These are phyloP conservation scores for Cylindrodendrum hubeiense DNA, from an alignment of 2,329 filamentous ascomycete genomes.

Conservation along the genomic window DNA sequence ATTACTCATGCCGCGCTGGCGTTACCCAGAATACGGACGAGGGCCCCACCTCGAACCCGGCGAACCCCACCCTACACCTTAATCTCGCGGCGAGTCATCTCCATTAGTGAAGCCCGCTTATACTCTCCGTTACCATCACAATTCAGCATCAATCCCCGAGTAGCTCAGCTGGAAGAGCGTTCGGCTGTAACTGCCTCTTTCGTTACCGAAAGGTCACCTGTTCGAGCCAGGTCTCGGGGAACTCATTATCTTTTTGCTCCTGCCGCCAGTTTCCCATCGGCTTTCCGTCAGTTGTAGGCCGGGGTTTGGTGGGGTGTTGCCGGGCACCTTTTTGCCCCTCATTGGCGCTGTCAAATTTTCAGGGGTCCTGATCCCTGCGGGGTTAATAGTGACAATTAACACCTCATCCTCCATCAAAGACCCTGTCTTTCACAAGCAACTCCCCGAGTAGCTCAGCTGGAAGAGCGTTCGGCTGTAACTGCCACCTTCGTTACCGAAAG, in stretches of 20 bases:
- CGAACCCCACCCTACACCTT: background rate
- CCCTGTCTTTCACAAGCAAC: conserved; percentile 26
- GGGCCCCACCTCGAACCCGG: background rate
- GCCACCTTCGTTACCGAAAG: conserved; percentile 35
- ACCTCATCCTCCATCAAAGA: background rate
- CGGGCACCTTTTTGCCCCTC: background rate
- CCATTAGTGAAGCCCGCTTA: background rate
- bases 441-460: conserved; percentile 46
- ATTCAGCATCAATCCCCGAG: conserved; percentile 30
- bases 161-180: conserved; percentile 39
- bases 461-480: conserved; percentile 45
- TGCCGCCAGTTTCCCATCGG: background rate
- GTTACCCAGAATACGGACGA: background rate
- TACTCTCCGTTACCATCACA: background rate
- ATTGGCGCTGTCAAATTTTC: background rate
- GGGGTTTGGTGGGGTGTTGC: background rate
- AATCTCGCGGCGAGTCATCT: background rate
- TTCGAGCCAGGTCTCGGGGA: conserved; percentile 41
- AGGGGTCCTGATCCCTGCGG: background rate
- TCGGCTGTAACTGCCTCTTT: conserved; percentile 31
- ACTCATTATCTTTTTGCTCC: conserved; percentile 13
- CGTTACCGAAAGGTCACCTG: conserved; percentile 38
- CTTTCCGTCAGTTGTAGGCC: no score
- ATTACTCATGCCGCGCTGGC: no score
- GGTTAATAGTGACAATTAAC: background rate